These are phyloP conservation scores for Westerdykella sp. DNA, from an alignment of 2,329 filamentous ascomycete genomes.

Conservation along the genomic window DNA sequence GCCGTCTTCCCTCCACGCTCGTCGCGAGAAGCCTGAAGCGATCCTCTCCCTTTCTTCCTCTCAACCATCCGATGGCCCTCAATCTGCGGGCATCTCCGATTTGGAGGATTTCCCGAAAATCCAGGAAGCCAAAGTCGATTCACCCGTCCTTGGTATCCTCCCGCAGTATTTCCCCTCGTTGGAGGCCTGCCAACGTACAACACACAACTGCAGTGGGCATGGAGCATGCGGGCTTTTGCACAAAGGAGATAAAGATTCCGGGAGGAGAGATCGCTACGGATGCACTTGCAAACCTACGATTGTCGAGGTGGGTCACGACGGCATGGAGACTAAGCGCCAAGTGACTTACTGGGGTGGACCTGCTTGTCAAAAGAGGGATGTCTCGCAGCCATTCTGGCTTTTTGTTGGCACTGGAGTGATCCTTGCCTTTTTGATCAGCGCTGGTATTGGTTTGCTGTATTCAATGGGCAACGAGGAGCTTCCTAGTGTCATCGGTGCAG, in stretches of 20 bases:
- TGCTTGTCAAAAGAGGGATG: conserved; percentile 85
- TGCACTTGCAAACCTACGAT: conserved; percentile 67
- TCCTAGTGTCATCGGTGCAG: conserved; percentile 92
- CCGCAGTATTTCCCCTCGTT: conserved; percentile 64
- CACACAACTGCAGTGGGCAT: conserved; percentile 75
- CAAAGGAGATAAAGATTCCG: conserved; percentile 25
- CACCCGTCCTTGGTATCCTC: conserved; percentile 48
- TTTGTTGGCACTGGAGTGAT: conserved; percentile 68
- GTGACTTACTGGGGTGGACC: conserved; percentile 74
- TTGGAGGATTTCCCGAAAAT: conserved; percentile 26
- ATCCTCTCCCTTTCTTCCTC: conserved; percentile 21
- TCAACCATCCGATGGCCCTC: conserved; percentile 17
- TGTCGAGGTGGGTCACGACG: conserved; percentile 44
- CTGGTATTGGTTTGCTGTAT: conserved; percentile 72
- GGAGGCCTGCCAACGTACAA: conserved; percentile 62
- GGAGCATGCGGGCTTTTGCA: conserved; percentile 69
- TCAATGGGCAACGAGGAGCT: conserved; percentile 80
- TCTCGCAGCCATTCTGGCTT: conserved; percentile 84
- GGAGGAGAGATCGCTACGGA: conserved; percentile 59
- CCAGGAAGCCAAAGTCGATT: conserved; percentile 12
- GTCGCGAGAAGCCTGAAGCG: conserved; percentile 28
- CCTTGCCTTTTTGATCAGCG: conserved; percentile 60
- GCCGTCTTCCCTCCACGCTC: conserved; percentile 15
- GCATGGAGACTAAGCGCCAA: conserved; percentile 45
- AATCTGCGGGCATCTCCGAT: conserved; percentile 15